A percentile compares a stretch with the other conserved stretches of the same genome.
Conservation (phyloP, 2,329 filamentous ascomycete genomes). For the Helotiales sp. region DNA sequence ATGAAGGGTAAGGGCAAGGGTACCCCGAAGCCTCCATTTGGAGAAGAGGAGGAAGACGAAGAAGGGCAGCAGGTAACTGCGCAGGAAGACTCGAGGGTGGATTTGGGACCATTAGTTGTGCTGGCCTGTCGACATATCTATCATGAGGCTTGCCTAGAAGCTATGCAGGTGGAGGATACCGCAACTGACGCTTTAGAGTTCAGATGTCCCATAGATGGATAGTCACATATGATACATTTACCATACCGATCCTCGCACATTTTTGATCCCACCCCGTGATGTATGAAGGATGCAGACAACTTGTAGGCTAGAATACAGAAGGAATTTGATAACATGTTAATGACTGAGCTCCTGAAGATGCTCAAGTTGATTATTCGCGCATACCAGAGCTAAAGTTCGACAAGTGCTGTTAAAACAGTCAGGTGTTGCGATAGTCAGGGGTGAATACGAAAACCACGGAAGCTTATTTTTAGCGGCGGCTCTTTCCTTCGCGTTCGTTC, state of each 20-base stretch:
- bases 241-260: no score
- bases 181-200: slow-evolving; percentile 46
- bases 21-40: slow-evolving; percentile 20
- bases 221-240: slow-evolving; percentile 19
- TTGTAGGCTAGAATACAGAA: no score
- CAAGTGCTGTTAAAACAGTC: not conserved
- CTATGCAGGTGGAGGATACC: slow-evolving; percentile 57
- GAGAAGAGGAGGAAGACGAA: slow-evolving; percentile 38
- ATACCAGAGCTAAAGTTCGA: no score
- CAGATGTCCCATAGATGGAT: slow-evolving; percentile 42
- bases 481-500: not conserved
- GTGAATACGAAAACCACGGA: no score
- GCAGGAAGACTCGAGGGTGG: slow-evolving; percentile 38
- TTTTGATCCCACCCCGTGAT: no score
- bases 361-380: no score
- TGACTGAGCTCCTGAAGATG: no score
- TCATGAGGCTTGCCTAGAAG: slow-evolving; percentile 68
- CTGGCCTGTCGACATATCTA: slow-evolving; percentile 72
- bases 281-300: no score
- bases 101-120: slow-evolving; percentile 65
- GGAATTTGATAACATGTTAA: no score
- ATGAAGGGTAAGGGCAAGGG: slow-evolving; percentile 27
- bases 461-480: not conserved
- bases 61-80: slow-evolving; percentile 29
- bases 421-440: not conserved